Evolutionary conservation across 2,329 filamentous ascomycete genomes (phyloP).

Genomic region (Arthrobotrys pseudoclavata): DNA sequence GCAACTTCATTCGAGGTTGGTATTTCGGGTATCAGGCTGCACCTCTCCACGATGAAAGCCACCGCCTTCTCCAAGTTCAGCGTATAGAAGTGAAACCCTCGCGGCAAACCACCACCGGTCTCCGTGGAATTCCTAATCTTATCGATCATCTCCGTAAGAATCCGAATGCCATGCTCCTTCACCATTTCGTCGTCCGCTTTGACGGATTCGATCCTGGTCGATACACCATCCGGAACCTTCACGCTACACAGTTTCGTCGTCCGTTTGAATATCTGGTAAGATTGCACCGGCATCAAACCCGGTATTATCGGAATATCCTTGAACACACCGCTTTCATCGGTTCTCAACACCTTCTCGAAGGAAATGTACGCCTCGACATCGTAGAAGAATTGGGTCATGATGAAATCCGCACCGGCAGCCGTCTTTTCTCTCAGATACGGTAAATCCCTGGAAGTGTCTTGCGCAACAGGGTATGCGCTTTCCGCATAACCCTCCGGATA

Average conservation of each 20-base stretch:
- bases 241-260: conserved; percentile 96
- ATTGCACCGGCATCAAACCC: conserved; percentile 97
- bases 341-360: conserved; percentile 82
- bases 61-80: conserved; percentile 96
- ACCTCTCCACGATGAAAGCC: conserved; percentile 88
- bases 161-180: conserved; percentile 83
- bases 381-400: conserved; percentile 99
- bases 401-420: conserved; percentile 91
- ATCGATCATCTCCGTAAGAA: conserved; percentile 85
- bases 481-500: conserved; percentile 97
- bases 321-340: conserved; percentile 87
- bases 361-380: conserved; percentile 84
- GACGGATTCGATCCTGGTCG: conserved; percentile 78
- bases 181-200: conserved; percentile 85
- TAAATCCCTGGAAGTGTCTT: conserved; percentile 77
- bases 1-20: conserved; percentile 67
- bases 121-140: conserved; percentile 72
- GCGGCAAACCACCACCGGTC: conserved; percentile 68
- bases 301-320: conserved; percentile 90
- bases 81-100: conserved; percentile 97
- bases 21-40: conserved; percentile 78
- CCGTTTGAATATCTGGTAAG: conserved; percentile 92
- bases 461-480: conserved; percentile 86
- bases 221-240: conserved; percentile 78
- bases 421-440: conserved; percentile 92